Conservation (phyloP, 257 asterid genomes). For the Euphrasia confusa region DNA sequence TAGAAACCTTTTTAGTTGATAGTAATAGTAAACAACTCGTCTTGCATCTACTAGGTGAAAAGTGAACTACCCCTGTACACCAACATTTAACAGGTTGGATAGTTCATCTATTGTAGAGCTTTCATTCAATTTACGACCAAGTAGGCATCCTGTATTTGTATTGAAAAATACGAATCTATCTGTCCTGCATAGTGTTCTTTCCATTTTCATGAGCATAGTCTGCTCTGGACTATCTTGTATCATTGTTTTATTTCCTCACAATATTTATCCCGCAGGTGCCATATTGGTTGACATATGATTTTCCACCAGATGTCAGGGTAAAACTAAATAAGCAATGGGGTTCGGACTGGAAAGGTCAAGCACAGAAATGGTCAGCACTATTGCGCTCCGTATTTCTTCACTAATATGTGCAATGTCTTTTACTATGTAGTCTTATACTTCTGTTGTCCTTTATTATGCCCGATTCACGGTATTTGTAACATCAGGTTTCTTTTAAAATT, state of each 20-base stretch:
- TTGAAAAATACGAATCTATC: background rate
- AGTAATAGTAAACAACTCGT: background rate
- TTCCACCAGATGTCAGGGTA: conserved; percentile 81
- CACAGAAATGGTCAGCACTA: conserved; percentile 76
- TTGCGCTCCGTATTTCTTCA: conserved; percentile 20
- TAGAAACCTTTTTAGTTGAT: background rate
- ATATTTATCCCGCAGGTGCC: conserved; percentile 57
- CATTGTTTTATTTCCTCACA: conserved; percentile 22
- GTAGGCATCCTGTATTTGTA: background rate
- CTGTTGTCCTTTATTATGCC: background rate
- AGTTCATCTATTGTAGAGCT: conserved; percentile 1
- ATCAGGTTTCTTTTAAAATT: conserved; percentile 78
- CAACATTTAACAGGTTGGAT: background rate
- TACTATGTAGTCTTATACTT: background rate
- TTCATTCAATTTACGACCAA: background rate
- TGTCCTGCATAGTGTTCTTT: background rate
- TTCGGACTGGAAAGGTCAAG: conserved; percentile 98
- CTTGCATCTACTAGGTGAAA: conserved; percentile 5
- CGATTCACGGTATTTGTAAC: background rate
- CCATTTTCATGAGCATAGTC: background rate
- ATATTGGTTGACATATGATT: conserved; percentile 87
- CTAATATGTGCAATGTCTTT: background rate
- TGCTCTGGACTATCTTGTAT: conserved; percentile 10
- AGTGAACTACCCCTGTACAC: background rate
- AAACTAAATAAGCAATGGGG: conserved; percentile 85